These are phyloP conservation scores for Microdochium nivale DNA, from an alignment of 2,329 filamentous ascomycete genomes.

Conservation along the genomic window DNA sequence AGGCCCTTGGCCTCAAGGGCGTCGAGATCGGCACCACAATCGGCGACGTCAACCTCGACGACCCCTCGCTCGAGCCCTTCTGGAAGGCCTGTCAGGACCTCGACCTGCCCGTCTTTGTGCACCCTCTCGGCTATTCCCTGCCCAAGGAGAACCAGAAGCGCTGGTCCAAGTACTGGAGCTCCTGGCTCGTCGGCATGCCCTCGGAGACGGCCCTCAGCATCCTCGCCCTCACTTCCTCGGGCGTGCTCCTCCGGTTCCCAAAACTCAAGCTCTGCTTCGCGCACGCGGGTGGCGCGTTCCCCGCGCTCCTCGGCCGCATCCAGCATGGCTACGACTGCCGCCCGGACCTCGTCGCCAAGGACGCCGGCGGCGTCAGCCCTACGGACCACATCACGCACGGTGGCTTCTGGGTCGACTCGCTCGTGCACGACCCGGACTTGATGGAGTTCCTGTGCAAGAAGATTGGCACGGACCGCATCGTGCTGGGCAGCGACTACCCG, in stretches of 20 bases:
- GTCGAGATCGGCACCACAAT: conserved; percentile 25
- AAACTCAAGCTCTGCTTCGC: conserved; percentile 22
- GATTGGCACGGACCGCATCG: conserved; percentile 18
- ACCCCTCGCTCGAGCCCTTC: conserved; percentile 17
- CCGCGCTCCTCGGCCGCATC: conserved; percentile 22
- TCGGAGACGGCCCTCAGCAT: conserved; percentile 24
- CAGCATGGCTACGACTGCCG: conserved; percentile 25
- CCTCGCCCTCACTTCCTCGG: conserved; percentile 20
- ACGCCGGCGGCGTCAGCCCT: conserved; percentile 18
- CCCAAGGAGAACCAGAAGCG: conserved; percentile 19
- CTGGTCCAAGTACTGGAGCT: conserved; percentile 23
- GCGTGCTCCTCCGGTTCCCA: conserved; percentile 19
- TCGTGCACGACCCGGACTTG: conserved; percentile 24
- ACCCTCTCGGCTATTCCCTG: conserved; percentile 24
- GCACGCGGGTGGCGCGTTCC: conserved; percentile 25
- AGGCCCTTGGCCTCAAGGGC: conserved; percentile 15
- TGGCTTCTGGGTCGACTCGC: conserved; percentile 23
- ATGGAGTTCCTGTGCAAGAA: conserved; percentile 23
- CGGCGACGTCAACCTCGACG: conserved; percentile 19
- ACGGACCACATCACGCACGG: conserved; percentile 17
- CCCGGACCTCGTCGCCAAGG: conserved; percentile 22
- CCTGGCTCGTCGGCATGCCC: conserved; percentile 26
- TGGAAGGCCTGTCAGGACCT: conserved; percentile 22
- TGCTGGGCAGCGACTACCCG: conserved; percentile 25
- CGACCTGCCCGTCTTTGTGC: conserved; percentile 23